Evolutionary conservation across 1,139 yeast species (phyloP).

Genomic region (Geotrichum candidum): DNA sequence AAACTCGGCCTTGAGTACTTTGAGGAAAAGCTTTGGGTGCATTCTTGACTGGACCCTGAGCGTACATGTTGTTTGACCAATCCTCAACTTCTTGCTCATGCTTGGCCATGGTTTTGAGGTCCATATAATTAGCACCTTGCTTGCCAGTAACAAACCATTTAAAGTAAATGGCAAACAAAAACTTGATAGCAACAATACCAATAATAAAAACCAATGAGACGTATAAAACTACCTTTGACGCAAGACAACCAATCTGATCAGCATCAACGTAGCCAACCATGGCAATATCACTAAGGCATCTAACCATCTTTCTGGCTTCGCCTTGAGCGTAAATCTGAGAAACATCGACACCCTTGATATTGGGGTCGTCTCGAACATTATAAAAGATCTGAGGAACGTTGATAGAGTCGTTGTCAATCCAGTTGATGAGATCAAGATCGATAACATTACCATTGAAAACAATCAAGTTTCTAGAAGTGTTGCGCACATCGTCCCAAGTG

Average conservation of each 20-base stretch:
- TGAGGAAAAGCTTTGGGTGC: slow-evolving; percentile 36
- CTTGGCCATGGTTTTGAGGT: slow-evolving; percentile 47
- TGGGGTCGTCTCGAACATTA: slow-evolving; percentile 49
- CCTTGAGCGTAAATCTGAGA: slow-evolving; percentile 69
- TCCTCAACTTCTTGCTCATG: slow-evolving; percentile 63
- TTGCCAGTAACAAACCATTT: slow-evolving; percentile 71
- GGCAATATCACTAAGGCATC: slow-evolving; percentile 79
- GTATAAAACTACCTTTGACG: slow-evolving; percentile 74
- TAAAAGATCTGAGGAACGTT: slow-evolving; percentile 69
- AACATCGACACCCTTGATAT: slow-evolving; percentile 70
- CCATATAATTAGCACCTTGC: slow-evolving; percentile 71
- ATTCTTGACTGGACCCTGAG: slow-evolving; percentile 49
- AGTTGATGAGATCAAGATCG: slow-evolving; percentile 67
- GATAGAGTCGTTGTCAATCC: slow-evolving; percentile 65
- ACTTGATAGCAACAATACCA: slow-evolving; percentile 69
- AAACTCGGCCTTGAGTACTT: slow-evolving; percentile 23
- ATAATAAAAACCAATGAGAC: slow-evolving; percentile 79
- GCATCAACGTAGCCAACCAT: slow-evolving; percentile 88
- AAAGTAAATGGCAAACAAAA: slow-evolving; percentile 80
- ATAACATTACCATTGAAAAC: slow-evolving; percentile 86
- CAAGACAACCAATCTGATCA: slow-evolving; percentile 92
- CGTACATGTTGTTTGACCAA: slow-evolving; percentile 59
- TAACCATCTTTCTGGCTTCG: slow-evolving; percentile 62
- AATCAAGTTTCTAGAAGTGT: slow-evolving; percentile 67
- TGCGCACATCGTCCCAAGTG: slow-evolving; percentile 81